Evolutionary conservation across 805 yeast species (phyloP).

Genomic region (Maudiozyma serrabonitensis): DNA sequence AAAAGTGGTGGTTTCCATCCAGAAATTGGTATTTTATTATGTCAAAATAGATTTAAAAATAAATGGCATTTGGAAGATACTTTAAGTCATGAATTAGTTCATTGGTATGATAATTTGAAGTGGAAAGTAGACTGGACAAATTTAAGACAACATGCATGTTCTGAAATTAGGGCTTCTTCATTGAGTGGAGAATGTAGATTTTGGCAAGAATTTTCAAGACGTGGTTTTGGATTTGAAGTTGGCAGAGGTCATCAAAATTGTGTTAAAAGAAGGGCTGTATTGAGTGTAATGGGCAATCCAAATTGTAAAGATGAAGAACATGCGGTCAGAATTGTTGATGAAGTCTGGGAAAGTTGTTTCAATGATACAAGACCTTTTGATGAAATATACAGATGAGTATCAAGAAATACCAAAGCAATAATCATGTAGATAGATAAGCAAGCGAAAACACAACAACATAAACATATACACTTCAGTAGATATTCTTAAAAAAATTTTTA

Average conservation of each 20-base stretch:
- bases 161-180: slow-evolving; percentile 89
- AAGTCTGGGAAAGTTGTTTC: slow-evolving; percentile 89
- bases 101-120: slow-evolving; percentile 83
- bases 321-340: slow-evolving; percentile 71
- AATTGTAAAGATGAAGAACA: slow-evolving; percentile 60
- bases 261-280: slow-evolving; percentile 76
- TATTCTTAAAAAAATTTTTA: background rate
- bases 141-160: slow-evolving; percentile 89
- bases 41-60: slow-evolving; percentile 70
- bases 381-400: slow-evolving; percentile 58
- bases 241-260: slow-evolving; percentile 85
- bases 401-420: background rate
- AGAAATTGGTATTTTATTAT: slow-evolving; percentile 71
- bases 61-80: slow-evolving; percentile 85
- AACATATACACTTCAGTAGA: background rate
- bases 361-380: slow-evolving; percentile 95
- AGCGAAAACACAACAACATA: background rate
- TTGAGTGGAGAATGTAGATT: slow-evolving; percentile 92
- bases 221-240: slow-evolving; percentile 36
- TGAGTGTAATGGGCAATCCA: slow-evolving; percentile 83
- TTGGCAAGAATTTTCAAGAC: slow-evolving; percentile 62
- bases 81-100: slow-evolving; percentile 84
- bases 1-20: slow-evolving; percentile 93
- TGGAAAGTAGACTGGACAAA: slow-evolving; percentile 81
- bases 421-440: background rate